Conservation (phyloP, 2,329 filamentous ascomycete genomes). For the Aspergillus nomiae region DNA sequence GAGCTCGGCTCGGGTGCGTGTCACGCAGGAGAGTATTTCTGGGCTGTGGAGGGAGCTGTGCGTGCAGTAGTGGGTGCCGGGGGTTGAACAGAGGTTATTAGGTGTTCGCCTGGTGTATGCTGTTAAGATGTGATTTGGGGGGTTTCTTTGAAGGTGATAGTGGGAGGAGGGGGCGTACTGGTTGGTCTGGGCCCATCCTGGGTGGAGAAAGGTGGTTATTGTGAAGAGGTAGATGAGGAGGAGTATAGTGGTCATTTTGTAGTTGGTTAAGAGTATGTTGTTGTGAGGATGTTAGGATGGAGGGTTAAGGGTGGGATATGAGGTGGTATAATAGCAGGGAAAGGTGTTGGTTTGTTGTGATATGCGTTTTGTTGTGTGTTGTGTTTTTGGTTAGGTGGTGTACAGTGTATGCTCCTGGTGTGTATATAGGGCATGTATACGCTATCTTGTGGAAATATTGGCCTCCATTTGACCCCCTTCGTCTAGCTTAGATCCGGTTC, state of each 20-base stretch:
- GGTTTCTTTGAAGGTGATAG: neutral
- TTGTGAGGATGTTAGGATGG: neutral
- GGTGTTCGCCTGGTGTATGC: conserved; percentile 12
- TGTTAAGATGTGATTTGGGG: neutral
- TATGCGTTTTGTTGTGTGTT: neutral
- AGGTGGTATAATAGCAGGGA: neutral
- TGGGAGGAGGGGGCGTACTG: conserved; percentile 9
- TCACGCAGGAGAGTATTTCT: conserved; percentile 20
- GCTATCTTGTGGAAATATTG: no score
- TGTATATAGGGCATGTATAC: no score
- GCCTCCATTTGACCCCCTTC: no score
- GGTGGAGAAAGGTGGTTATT: neutral
- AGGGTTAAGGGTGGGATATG: neutral
- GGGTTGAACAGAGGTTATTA: conserved; percentile 23
- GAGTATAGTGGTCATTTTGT: neutral
- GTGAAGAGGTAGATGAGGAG: neutral
- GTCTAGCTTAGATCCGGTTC: no score
- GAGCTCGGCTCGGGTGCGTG: conserved; percentile 12
- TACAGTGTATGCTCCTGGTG: neutral
- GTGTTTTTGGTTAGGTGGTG: neutral
- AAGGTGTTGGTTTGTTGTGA: neutral
- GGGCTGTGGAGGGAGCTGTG: conserved; percentile 18
- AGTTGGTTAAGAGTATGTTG: neutral
- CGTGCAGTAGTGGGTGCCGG: conserved; percentile 21
- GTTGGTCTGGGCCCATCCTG: conserved; percentile 10